Evolutionary conservation across 306 rosid species (phyloP), one percentile per base, ranked within the genome.

Genomic region (Glycine soja): DNA sequence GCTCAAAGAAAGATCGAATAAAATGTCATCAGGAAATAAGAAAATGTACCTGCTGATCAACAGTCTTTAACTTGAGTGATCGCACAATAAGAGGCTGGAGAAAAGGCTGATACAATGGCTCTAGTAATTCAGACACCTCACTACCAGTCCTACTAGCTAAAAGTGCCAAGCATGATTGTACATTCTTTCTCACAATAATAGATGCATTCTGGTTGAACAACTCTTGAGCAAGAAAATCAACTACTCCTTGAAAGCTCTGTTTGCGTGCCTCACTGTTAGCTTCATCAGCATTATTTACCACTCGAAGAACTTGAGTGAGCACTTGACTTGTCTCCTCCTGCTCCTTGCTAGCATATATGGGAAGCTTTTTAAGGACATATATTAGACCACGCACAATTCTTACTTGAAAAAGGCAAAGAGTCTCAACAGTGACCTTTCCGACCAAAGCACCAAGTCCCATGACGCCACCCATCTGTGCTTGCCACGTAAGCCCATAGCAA

Each of bases 301-400:
- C 99, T 54, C 99, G 96, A 86, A 96, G 97, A 87, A 96, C 98
- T 88, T 96, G 99, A 8, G 97, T 93, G 57, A 96, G 98, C 83
- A 96, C 98, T 88, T 96, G 98, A 71, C 99, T 92, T 38, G 99
- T 93, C 93, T 96, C 99, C 81, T 96, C 99, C 82, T 96, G 99
- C 91, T 93, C 99, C 86, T 92, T 96, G 87, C 91, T 88, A 82
- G 97, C 99, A 86, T 93, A 96, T 74, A 90, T 65, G 61, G 99
- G 99, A 84, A 96, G 97, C 87, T 90, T 93, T 88, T 93, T 96
- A 64, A 96, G 92, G 84, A 96, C 99, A 85, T 96, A 92, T 43
- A 93, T 90, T 70, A 96, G 90, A 75, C 97, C 97, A 15, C 97
- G 93, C 42, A 96, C 98, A 69, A 96, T 90, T 85, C 89, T 91